Base-by-base conservation (phyloP, 2,329 filamentous ascomycete genomes). In the Moelleriella libera region DNA sequence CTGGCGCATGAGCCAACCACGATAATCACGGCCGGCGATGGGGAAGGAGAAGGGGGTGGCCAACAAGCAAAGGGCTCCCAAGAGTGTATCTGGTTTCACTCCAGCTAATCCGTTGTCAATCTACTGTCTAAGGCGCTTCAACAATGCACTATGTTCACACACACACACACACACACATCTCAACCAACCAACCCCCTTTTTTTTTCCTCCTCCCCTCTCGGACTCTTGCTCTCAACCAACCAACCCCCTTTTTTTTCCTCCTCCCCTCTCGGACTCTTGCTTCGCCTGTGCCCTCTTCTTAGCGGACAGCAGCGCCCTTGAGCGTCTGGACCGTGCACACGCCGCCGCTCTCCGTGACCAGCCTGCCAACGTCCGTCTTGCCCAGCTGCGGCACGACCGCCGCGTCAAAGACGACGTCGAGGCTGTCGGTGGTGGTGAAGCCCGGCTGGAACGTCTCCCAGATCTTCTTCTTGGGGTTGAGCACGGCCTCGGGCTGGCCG, bases 381-480 rank as follows among this genome's bases (percentile, higher is more conserved):
- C 83, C 81, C 50, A 90, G 70, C 65, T 83, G 80, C 66, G 86
- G 83, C 37, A 95, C 86, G 43, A 72, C 80, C 43, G 68, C 75
- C 3, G 85, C 85, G 59, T 97, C 85, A 62, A 97, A 98, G 0
- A 76, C 88, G 37, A 95, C 90, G 67, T 89, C 85, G 46, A 90
- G 72, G 44, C 66, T 68, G 6, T 83, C 83, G 1, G 84, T 94
- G 6, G 90, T 98, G 31, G 86, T 94, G 70, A 97, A 97, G 0
- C 90, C 92, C 1, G 89, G 88, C 74, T 97, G 90, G 68, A 95
- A 87, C 8, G 77, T 87, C 75, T 98, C 92, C 89, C 90, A 97
- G 51, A 97, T 73, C 82, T 97, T 97, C 82, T 97, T 98, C 83
- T 98, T 98, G 49, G 92, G 92, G 75, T 97, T 98, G 49, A 98